A percentile compares a stretch with the other conserved stretches of the same genome.
Evolutionary conservation across 176 grass and related monocot genomes (phyloP).

Genomic region (Ampelocalamus luodianensis): DNA sequence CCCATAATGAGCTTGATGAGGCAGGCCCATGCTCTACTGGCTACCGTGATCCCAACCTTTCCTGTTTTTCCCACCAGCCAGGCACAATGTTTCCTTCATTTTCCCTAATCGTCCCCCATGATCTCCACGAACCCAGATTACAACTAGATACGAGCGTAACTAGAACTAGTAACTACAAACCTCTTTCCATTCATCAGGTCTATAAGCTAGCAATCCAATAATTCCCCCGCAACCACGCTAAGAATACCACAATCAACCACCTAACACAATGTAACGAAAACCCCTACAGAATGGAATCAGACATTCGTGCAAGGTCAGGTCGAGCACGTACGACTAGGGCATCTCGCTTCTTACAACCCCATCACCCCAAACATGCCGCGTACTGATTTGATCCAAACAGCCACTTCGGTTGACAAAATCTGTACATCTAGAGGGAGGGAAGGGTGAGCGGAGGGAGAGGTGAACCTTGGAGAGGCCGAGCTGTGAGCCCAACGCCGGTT

Average conservation of each 20-base stretch:
- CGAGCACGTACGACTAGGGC: slow-evolving; percentile 4
- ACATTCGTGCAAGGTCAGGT: not conserved
- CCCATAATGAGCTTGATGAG: not conserved
- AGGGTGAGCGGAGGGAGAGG: not conserved
- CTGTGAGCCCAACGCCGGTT: slow-evolving; percentile 13
- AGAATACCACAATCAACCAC: not conserved
- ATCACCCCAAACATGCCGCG: not conserved
- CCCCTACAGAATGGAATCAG: not conserved
- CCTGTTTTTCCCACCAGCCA: not conserved
- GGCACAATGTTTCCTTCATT: not conserved
- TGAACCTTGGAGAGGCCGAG: slow-evolving; percentile 54
- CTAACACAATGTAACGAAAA: not conserved
- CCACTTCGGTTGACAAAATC: not conserved
- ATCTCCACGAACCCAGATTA: not conserved
- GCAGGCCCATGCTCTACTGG: not conserved
- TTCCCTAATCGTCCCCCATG: not conserved
- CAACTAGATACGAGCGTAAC: not conserved
- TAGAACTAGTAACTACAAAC: not conserved
- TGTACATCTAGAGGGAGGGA: not conserved
- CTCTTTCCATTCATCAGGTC: not conserved
- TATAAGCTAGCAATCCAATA: not conserved
- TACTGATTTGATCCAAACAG: not conserved
- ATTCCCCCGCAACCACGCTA: not conserved
- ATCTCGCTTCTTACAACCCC: not conserved
- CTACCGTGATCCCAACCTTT: not conserved